Conservation (phyloP, 2,329 filamentous ascomycete genomes). For the Nemania sp. region DNA sequence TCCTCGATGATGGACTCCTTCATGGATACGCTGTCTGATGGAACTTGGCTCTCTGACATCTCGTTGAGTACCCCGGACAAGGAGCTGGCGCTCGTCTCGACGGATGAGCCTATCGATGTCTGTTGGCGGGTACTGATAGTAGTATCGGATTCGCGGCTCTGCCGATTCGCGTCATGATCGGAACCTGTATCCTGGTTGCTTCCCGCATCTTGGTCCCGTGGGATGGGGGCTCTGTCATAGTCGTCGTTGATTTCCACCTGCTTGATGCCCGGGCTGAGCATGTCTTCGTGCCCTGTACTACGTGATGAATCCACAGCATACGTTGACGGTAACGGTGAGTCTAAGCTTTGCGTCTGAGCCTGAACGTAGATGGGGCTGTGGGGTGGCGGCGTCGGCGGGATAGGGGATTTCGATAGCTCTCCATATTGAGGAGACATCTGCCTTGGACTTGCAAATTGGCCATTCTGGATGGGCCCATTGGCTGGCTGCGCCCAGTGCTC, state of each 20-base stretch:
- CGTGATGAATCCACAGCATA: slow-evolving; percentile 31
- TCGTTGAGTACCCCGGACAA: slow-evolving; percentile 56
- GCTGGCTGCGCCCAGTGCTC: slow-evolving; percentile 59
- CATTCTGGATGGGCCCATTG: slow-evolving; percentile 56
- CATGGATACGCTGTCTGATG: slow-evolving; percentile 51
- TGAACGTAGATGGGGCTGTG: slow-evolving; percentile 39
- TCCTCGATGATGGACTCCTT: slow-evolving; percentile 57
- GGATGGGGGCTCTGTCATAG: slow-evolving; percentile 20
- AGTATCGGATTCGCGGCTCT: slow-evolving; percentile 59
- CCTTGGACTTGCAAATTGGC: slow-evolving; percentile 33
- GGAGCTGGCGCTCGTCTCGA: slow-evolving; percentile 61
- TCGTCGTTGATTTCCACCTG: slow-evolving; percentile 25
- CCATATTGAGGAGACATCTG: slow-evolving; percentile 32
- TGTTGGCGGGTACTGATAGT: slow-evolving; percentile 56
- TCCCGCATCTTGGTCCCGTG: slow-evolving; percentile 27
- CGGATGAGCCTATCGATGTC: slow-evolving; percentile 56
- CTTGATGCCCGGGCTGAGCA: slow-evolving; percentile 19
- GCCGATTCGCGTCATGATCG: slow-evolving; percentile 45
- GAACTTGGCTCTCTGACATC: slow-evolving; percentile 47
- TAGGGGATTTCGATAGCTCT: slow-evolving; percentile 42
- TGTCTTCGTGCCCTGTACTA: slow-evolving; percentile 32
- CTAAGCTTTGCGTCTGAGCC: slow-evolving; percentile 25
- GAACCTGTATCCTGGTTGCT: slow-evolving; percentile 29
- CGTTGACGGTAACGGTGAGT: slow-evolving; percentile 28
- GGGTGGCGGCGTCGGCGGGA: slow-evolving; percentile 46